phyloP scores from a whole-genome alignment of 2,329 filamentous ascomycete genomes.

The Rutstroemia sydowiana region DNA sequence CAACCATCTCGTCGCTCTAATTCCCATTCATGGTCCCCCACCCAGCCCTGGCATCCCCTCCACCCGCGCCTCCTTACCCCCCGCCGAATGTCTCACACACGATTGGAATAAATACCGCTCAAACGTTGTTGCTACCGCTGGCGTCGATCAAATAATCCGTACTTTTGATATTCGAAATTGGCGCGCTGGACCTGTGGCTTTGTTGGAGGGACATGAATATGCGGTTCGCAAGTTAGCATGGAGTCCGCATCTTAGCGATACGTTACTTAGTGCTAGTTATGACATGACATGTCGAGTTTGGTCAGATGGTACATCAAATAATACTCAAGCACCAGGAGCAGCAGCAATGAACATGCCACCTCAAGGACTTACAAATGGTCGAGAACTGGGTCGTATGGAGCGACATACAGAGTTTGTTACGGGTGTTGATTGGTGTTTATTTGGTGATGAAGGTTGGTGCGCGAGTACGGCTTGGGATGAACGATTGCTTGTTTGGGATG shows the following conservation, averaged over 20 bases:
- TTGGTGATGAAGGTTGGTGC: constrained; percentile 92
- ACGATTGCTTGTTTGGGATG: constrained; percentile 85
- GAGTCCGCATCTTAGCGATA: constrained; percentile 88
- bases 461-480: constrained; percentile 95
- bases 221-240: constrained; percentile 80
- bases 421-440: constrained; percentile 96
- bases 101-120: constrained; percentile 99
- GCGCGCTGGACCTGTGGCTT: constrained; percentile 59
- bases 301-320: constrained; percentile 57
- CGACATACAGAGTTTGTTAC: constrained; percentile 93
- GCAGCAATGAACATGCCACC: too few species aligned
- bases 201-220: constrained; percentile 83
- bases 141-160: constrained; percentile 79
- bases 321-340: constrained; percentile 37
- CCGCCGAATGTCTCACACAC: constrained; percentile 75
- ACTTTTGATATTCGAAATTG: constrained; percentile 86
- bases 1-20: constrained; percentile 76
- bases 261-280: constrained; percentile 84
- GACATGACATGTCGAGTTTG: constrained; percentile 97
- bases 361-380: too few species aligned
- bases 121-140: constrained; percentile 75
- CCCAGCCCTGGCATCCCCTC: constrained; percentile 17
- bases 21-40: constrained; percentile 69
- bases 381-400: constrained; percentile 64
- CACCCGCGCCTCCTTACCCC: constrained; percentile 29